Percentiles rank a stretch among this genome's conserved stretches.
These are phyloP conservation scores for Termitomyces sp. DNA, from an alignment of 768 basidiomycete genomes.

Conservation along the genomic window DNA sequence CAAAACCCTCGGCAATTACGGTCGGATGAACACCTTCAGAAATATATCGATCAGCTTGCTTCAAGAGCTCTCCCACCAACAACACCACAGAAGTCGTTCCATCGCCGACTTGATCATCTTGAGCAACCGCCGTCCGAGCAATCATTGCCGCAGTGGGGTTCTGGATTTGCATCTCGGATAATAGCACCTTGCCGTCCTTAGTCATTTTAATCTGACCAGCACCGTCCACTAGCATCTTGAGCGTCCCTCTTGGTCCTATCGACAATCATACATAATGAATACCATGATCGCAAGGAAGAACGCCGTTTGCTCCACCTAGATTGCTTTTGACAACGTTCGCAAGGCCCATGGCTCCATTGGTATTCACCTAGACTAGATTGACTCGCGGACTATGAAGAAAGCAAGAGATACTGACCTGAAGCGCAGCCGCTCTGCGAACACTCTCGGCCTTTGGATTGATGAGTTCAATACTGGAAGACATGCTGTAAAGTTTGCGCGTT, in stretches of 20 bases:
- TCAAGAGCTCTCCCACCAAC: conserved; percentile 91
- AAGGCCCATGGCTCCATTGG: conserved; percentile 93
- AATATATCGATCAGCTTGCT: conserved; percentile 97
- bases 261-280: conserved; percentile 8
- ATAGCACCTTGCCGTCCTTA: conserved; percentile 96
- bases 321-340: conserved; percentile 97
- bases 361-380: conserved; percentile 62
- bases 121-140: conserved; percentile 95
- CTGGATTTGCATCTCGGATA: conserved; percentile 99
- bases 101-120: conserved; percentile 99
- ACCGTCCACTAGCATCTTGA: conserved; percentile 99
- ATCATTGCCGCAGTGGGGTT: conserved; percentile 99
- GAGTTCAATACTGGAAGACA: conserved; percentile 83
- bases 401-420: conserved; percentile 56
- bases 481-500: conserved; percentile 23
- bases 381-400: background rate
- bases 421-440: conserved; percentile 81
- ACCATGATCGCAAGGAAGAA: background rate
- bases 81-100: conserved; percentile 97
- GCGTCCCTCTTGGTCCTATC: conserved; percentile 88
- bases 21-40: conserved; percentile 98
- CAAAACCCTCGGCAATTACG: conserved; percentile 92
- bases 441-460: conserved; percentile 97
- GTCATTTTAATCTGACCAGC: conserved; percentile 99
- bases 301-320: conserved; percentile 55